These are phyloP conservation scores for Spizellomyces sp. DNA, from an alignment of 192 early-diverging fungal genomes.

Conservation along the genomic window DNA sequence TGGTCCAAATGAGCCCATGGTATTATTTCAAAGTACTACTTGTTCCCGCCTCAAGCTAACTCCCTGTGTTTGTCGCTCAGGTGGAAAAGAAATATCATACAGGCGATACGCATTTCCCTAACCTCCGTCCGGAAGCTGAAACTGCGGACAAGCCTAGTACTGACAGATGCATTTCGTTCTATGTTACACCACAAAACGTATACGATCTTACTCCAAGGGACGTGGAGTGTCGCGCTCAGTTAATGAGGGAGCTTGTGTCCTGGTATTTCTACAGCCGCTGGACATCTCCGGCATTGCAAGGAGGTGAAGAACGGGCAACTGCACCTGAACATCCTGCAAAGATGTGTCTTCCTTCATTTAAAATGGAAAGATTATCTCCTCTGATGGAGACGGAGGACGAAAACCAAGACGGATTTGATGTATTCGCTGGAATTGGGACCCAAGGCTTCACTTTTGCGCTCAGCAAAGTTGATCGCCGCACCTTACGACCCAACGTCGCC, in stretches of 20 bases:
- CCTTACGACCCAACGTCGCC: not conserved
- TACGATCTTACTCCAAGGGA: not conserved
- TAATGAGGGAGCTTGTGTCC: slow-evolving; percentile 24
- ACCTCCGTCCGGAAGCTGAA: not conserved
- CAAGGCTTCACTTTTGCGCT: slow-evolving; percentile 30
- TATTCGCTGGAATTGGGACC: slow-evolving; percentile 22
- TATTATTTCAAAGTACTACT: not conserved
- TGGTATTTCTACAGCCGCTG: slow-evolving; percentile 22
- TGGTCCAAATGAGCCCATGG: slow-evolving; percentile 17
- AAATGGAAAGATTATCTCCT: too few relatives aligned
- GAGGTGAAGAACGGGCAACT: not conserved
- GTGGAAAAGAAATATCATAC: not conserved
- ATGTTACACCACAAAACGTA: not conserved
- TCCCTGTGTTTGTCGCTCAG: not conserved
- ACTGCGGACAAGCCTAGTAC: not conserved
- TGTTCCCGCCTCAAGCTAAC: not conserved
- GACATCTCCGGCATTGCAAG: slow-evolving; percentile 1
- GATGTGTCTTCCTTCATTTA: slow-evolving; percentile 5
- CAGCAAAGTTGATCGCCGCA: slow-evolving; percentile 1
- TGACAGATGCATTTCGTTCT: not conserved
- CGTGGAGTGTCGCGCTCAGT: not conserved
- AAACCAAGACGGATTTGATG: slow-evolving; percentile 9
- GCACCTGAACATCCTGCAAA: slow-evolving; percentile 10
- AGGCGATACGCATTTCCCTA: slow-evolving; percentile 15
- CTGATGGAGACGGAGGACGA: slow-evolving; percentile 20